Conservation (phyloP, 2,329 filamentous ascomycete genomes). For the Sporothrix euskadiensis region DNA sequence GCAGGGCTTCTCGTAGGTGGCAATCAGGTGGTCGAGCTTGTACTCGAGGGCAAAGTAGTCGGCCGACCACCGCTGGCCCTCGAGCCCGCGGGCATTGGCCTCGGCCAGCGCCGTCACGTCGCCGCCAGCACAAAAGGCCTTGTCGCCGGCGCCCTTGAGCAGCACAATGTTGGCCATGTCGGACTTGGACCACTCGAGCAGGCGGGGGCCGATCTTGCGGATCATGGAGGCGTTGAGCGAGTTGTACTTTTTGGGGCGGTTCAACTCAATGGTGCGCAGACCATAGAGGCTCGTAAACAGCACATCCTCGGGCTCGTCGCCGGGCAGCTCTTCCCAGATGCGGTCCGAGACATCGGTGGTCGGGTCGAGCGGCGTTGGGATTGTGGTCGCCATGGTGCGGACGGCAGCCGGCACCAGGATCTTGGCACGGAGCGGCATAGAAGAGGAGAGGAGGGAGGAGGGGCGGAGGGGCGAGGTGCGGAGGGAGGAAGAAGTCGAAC, state of each 20-base stretch:
- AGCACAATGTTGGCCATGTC: slow-evolving; percentile 90
- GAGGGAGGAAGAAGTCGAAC: slow-evolving; percentile 36
- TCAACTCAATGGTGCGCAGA: slow-evolving; percentile 88
- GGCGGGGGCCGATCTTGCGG: slow-evolving; percentile 83
- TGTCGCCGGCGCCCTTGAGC: slow-evolving; percentile 83
- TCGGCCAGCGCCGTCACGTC: slow-evolving; percentile 79
- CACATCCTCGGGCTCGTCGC: slow-evolving; percentile 84
- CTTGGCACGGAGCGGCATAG: slow-evolving; percentile 81
- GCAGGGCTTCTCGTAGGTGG: slow-evolving; percentile 90
- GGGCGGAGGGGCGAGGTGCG: slow-evolving; percentile 11
- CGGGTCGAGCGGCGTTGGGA: background rate
- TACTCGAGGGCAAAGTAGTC: slow-evolving; percentile 96
- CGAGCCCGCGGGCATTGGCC: slow-evolving; percentile 65
- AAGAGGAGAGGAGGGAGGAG: slow-evolving; percentile 12
- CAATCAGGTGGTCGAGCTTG: slow-evolving; percentile 91
- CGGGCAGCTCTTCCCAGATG: slow-evolving; percentile 57
- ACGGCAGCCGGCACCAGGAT: slow-evolving; percentile 55
- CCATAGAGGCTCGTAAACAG: slow-evolving; percentile 88
- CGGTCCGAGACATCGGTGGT: slow-evolving; percentile 27
- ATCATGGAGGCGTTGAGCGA: slow-evolving; percentile 93
- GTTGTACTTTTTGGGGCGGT: slow-evolving; percentile 89
- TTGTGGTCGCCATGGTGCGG: slow-evolving; percentile 43
- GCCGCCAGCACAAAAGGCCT: slow-evolving; percentile 89
- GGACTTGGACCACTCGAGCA: slow-evolving; percentile 93
- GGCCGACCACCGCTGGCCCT: slow-evolving; percentile 72